Evolutionary conservation across 106 monocot species (phyloP), one percentile per base, ranked within the genome.

Genomic region (Dendrobium chrysotoxum): DNA sequence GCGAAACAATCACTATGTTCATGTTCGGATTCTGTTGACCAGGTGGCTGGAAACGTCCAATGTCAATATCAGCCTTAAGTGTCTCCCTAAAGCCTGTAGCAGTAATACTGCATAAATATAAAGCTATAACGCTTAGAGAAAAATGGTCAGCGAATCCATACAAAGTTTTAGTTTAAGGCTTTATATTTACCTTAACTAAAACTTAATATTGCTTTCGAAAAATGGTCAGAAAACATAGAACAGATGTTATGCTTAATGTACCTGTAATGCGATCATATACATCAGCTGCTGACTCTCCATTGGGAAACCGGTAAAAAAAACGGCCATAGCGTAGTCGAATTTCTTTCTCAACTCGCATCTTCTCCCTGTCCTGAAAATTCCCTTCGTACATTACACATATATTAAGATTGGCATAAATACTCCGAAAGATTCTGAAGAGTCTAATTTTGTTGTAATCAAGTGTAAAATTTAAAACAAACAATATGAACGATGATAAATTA

Each of bases 231-330:
- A 17, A 71, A 72, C 7, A 70, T 13, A 20, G 28, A 41, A 10
- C 4, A 25, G 9, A 40, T 50, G 31, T 45, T 61, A 40, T 25
- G 5, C 4, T 12, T 80, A 18, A 55, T 2, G 50, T 74, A 93
- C 96, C 96, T 85, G 97, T 94, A 70, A 98, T 98, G 77, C 97
- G 78, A 66, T 98, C 97, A 72, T 98, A 98, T 77, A 94, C 97
- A 88, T 98, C 94, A 65, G 97, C 97, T 79, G 94, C 97, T 65
- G 97, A 98, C 84, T 98, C 97, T n/a, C 97, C 97, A 87, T 98
- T 86, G 1, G 94, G 94, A 80, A 98, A 98, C 0, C 92, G 92
- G 78, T 98, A 94, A 79, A 98, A 98, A 50, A 98, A 98, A 21
- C 97, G 97, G 10, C 97, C 97, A 85, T 98, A 98, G 0, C 92